A percentile compares a stretch with the other conserved stretches of the same genome.
Evolutionary conservation across 179 eudicot species (phyloP).

Genomic region (Actinidia polygama): DNA sequence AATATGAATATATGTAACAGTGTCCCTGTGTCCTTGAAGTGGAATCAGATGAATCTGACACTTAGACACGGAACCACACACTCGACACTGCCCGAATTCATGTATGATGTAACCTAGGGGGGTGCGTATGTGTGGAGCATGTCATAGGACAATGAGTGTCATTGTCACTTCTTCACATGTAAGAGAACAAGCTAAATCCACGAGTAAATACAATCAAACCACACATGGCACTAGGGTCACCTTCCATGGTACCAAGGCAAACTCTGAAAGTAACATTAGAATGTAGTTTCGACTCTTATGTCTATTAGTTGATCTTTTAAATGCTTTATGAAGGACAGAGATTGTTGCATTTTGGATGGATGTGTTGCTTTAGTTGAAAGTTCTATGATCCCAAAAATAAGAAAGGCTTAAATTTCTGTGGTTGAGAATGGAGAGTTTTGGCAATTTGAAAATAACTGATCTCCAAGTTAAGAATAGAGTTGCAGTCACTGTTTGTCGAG

Average conservation of each 20-base stretch:
- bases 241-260: background rate
- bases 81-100: too few relatives aligned
- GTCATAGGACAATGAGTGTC: background rate
- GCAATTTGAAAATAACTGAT: background rate
- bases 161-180: constrained; percentile 27
- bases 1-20: too few relatives aligned
- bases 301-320: too few relatives aligned
- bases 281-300: too few relatives aligned
- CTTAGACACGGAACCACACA: too few relatives aligned
- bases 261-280: background rate
- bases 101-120: too few relatives aligned
- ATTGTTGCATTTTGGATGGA: background rate
- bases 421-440: background rate
- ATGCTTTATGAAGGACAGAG: background rate
- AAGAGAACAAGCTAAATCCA: constrained; percentile 20
- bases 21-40: too few relatives aligned
- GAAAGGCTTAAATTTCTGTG: background rate
- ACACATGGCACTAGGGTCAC: background rate
- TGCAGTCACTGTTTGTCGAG: background rate
- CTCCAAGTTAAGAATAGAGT: background rate
- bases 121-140: background rate
- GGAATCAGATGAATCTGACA: too few relatives aligned
- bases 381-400: background rate
- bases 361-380: background rate
- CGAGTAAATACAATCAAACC: constrained; percentile 14